phyloP scores from a whole-genome alignment of 805 yeast species.

The Ogataea pignaliae region DNA sequence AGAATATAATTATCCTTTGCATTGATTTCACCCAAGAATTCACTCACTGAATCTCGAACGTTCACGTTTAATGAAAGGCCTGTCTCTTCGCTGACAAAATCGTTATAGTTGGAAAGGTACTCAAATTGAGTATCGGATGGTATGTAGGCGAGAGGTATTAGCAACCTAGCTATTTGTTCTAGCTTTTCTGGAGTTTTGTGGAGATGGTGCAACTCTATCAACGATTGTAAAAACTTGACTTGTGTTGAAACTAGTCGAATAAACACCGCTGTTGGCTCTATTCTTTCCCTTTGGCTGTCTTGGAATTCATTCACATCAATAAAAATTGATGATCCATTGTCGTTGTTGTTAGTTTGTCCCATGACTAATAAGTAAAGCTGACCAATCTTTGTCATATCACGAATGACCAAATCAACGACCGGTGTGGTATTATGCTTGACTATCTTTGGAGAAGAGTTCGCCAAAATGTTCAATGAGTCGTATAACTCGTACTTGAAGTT shows the following conservation, averaged over 20 bases:
- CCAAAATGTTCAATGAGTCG: slow-evolving; percentile 21
- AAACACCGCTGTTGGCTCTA: slow-evolving; percentile 19
- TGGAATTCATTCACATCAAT: slow-evolving; percentile 18
- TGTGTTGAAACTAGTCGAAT: slow-evolving; percentile 24
- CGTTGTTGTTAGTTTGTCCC: slow-evolving; percentile 2
- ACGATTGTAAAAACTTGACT: slow-evolving; percentile 27
- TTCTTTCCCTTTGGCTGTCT: slow-evolving; percentile 18
- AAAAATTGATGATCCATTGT: slow-evolving; percentile 7
- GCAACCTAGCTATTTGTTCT: slow-evolving; percentile 20
- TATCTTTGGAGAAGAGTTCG: slow-evolving; percentile 21
- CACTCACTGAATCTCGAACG: slow-evolving; percentile 59
- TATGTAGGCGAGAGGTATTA: slow-evolving; percentile 37
- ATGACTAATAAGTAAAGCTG: slow-evolving; percentile 17
- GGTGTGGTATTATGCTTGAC: slow-evolving; percentile 8
- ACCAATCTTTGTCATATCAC: slow-evolving; percentile 18
- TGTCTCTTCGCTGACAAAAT: slow-evolving; percentile 67
- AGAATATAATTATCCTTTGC: slow-evolving; percentile 32
- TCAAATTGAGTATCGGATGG: slow-evolving; percentile 40
- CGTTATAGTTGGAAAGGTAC: slow-evolving; percentile 60
- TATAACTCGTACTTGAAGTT: slow-evolving; percentile 27
- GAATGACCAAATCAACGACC: slow-evolving; percentile 10
- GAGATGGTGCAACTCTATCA: slow-evolving; percentile 18
- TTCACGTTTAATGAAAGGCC: slow-evolving; percentile 55
- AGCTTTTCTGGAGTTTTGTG: slow-evolving; percentile 9
- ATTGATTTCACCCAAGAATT: slow-evolving; percentile 48